Evolutionary conservation across 2,329 filamentous ascomycete species (phyloP), one percentile per base, ranked within the genome.

Genomic region (Cadophora gregata): DNA sequence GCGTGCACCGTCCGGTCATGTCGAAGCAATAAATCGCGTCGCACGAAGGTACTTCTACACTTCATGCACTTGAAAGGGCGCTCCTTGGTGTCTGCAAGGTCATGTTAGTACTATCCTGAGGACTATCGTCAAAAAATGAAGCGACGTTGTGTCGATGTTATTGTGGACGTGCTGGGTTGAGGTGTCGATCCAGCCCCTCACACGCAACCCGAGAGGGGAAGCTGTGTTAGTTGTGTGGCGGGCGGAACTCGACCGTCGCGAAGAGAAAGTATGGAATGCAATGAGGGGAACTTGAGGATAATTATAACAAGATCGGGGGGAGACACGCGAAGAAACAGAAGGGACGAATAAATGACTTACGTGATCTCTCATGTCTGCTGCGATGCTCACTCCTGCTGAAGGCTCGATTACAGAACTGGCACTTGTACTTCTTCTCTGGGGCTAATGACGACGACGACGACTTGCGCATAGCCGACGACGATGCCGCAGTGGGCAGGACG

Each of bases 401-500:
- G 71, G 96, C 96, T 80, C 96, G 88, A 82, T 94, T 94, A 84
- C 96, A 98, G 81, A 97, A 98, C 85, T 97, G 93, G 84, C 96
- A 99, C 81, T 98, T 97, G 88, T 99, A 99, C 82, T 97, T 97
- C 85, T 96, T 95, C 84, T 98, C 96, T 65, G 94, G 93, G 75
- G 88, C 90, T 75, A 90, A 82, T 69, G 68, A 66, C 55, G 90
- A 85, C 53, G 53, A 56, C 73, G 90, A 81, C 38, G 38, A 42
- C 19, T 96, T 97, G 81, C 92, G 89, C 77, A 90, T 86, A 75
- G 87, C 86, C 78, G 91, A 86, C 77, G 89, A 66, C 77, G 93
- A 87, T 77, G 88, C 83, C 77, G 87, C 85, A 75, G 87, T 80
- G 77, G 90, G 83, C 75, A 88, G 82, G 75, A 89, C 88, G 81